Conservation (phyloP, 306 rosid species). For the Lathyrus sativus region DNA sequence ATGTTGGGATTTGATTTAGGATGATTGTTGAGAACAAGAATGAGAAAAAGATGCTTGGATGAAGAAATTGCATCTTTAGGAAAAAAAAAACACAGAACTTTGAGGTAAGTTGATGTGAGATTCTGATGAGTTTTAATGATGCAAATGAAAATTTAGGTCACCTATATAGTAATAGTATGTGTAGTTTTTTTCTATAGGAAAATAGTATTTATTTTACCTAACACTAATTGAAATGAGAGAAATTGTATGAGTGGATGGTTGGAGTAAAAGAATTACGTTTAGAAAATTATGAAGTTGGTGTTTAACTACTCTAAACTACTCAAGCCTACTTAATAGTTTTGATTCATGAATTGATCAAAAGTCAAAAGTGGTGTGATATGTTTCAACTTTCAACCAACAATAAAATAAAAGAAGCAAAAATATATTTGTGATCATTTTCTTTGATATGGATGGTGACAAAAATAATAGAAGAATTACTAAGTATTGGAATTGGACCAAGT, state of each 20-base stretch:
- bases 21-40: conserved; percentile 34
- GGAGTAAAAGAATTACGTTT: conserved; percentile 24
- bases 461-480: conserved; percentile 9
- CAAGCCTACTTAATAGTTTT: neutral
- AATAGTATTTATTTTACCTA: conserved; percentile 25
- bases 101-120: neutral
- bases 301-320: conserved; percentile 40
- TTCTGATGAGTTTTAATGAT: conserved; percentile 27
- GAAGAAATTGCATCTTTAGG: conserved; percentile 41
- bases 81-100: conserved; percentile 2
- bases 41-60: neutral
- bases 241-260: conserved; percentile 15
- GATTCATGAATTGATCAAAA: conserved; percentile 25
- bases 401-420: neutral
- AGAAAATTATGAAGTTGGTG: neutral
- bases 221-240: conserved; percentile 1
- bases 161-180: conserved; percentile 21
- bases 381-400: conserved; percentile 21
- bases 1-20: conserved; percentile 34
- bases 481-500: neutral
- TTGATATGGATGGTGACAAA: conserved; percentile 25
- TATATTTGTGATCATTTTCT: neutral
- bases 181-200: conserved; percentile 1
- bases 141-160: conserved; percentile 35
- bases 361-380: conserved; percentile 29